Evolutionary conservation across 805 yeast genomes (phyloP), one percentile per base, ranked within the genome.

Genomic region (Saturnispora quitensis): DNA sequence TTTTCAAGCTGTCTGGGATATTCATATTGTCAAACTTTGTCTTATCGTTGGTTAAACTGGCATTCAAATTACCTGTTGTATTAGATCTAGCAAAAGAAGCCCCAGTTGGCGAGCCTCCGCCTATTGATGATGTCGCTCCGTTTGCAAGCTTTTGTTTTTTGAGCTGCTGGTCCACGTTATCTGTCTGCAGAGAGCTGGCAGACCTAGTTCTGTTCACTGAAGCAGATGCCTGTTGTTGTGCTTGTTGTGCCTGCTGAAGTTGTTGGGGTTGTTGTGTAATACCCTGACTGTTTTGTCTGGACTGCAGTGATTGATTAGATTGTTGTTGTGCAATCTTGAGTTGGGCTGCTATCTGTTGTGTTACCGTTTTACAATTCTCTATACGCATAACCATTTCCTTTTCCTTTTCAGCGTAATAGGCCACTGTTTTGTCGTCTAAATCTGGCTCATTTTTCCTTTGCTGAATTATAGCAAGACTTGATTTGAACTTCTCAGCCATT

Each of bases 1-100:
- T 80, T 48, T 82, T 76, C 48, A 93, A 72, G 18, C 77, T 80
- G 44, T 76, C 76, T 1, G 96, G 83, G 40, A 91, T 83, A 1
- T 87, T 85, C 35, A 84, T 72, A n/a, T 82, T 75, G 2, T 89
- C 87, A 28, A 76, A 79, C 45, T 76, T 68, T 20, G 83, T 76
- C 53, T 78, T 75, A 35, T 52, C 58, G 20, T 45, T 27, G 20
- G 45, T 18, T 43, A 52, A 35, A 28, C 34, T 33, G 53, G 42
- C 42, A 18, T 47, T n/a, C 50, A 44, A 15, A 44, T 44, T 44
- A 13, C 38, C 56, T 13, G 62, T 62, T 18, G 47, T 49, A 17
- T 20, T 49, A 3, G 51, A 49, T 27, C 51, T 43, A 9, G 51
- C 44, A 8, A 69, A 63, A 1, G 78, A 71, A 28, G 78, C 73